phyloP scores from a whole-genome alignment of 2,329 filamentous ascomycete species.

The Talaromyces sp. region DNA sequence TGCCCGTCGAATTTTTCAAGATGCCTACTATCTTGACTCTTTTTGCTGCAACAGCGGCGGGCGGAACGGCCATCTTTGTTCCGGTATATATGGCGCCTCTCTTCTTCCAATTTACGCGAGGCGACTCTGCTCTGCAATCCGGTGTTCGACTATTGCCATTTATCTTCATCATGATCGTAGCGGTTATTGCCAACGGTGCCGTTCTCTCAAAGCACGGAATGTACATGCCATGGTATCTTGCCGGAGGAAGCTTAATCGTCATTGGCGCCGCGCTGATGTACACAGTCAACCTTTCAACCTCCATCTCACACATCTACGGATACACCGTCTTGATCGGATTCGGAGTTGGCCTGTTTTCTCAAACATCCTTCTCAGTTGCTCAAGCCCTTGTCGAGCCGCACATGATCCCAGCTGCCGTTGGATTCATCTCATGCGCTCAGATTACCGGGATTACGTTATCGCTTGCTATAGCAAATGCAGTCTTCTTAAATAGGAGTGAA shows the following conservation, averaged over 20 bases:
- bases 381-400: not conserved
- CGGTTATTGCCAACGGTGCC: conserved; percentile 22
- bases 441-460: not conserved
- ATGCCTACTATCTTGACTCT: conserved; percentile 40
- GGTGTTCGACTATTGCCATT: conserved; percentile 30
- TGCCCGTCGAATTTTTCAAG: conserved; percentile 49
- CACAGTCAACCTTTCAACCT: conserved; percentile 21
- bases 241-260: conserved; percentile 23
- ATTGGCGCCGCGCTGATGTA: conserved; percentile 24
- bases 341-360: conserved; percentile 22
- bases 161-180: conserved; percentile 22
- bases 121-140: conserved; percentile 34
- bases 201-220: conserved; percentile 22
- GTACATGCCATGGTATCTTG: conserved; percentile 28
- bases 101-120: conserved; percentile 52
- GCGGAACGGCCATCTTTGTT: conserved; percentile 29
- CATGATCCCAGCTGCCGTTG: not conserved
- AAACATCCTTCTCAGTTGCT: conserved; percentile 23
- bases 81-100: conserved; percentile 53
- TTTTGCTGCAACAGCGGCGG: conserved; percentile 27
- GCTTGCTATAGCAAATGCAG: not conserved
- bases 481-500: conserved; percentile 1
- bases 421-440: conserved; percentile 7
- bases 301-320: conserved; percentile 25
- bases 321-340: conserved; percentile 25